Percentiles rank a stretch among this genome's conserved stretches.
phyloP scores from a whole-genome alignment of 1,139 yeast genomes.

The Geotrichum aggregatum region DNA sequence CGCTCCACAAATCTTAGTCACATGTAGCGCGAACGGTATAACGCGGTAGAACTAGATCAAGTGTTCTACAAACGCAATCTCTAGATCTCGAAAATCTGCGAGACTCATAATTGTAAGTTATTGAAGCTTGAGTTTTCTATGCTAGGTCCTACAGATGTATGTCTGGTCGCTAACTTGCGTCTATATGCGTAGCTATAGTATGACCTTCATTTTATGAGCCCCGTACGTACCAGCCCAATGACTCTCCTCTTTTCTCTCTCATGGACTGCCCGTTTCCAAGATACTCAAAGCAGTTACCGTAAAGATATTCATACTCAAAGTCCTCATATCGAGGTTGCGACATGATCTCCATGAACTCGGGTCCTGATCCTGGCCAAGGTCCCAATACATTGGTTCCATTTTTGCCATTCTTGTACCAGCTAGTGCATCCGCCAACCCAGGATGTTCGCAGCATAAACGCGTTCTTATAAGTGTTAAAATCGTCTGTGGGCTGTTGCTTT shows the following conservation, averaged over 20 bases:
- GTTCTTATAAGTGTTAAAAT: no score
- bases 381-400: slow-evolving; percentile 22
- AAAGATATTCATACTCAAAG: slow-evolving; percentile 22
- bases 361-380: slow-evolving; percentile 29
- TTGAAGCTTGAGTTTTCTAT: no score
- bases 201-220: no score
- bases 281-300: slow-evolving; percentile 18
- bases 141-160: no score
- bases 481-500: neutral
- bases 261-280: slow-evolving; percentile 20
- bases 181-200: no score
- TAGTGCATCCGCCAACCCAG: neutral
- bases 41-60: no score
- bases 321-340: slow-evolving; percentile 27
- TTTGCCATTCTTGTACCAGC: slow-evolving; percentile 16
- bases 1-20: no score
- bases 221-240: slow-evolving; percentile 11
- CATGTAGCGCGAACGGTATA: no score
- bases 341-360: slow-evolving; percentile 23
- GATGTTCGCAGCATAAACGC: neutral
- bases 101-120: no score
- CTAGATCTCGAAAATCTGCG: no score
- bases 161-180: no score
- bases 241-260: slow-evolving; percentile 17
- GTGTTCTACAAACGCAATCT: no score